Evolutionary conservation across 352 stramenopile species (phyloP).

Genomic region (Saprolegnia parasitica): DNA sequence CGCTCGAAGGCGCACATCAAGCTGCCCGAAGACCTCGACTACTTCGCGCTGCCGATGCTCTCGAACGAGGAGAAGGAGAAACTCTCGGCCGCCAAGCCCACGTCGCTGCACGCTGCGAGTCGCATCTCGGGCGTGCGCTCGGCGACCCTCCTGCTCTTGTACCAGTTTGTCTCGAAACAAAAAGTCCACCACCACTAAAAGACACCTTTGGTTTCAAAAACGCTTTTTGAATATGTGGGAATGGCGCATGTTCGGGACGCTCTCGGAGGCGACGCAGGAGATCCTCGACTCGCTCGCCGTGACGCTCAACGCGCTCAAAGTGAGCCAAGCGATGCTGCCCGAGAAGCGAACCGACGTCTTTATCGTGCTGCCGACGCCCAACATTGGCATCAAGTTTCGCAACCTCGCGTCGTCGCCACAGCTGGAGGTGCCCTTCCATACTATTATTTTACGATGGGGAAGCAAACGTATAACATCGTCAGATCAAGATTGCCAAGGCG

Average conservation of each 20-base stretch:
- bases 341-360: slow-evolving; percentile 22
- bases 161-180: slow-evolving; percentile 61
- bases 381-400: slow-evolving; percentile 29
- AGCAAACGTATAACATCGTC: not conserved
- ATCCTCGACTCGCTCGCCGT: slow-evolving; percentile 15
- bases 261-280: slow-evolving; percentile 14
- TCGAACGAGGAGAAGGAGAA: slow-evolving; percentile 96
- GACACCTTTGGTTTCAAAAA: slow-evolving; percentile 29
- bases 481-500: slow-evolving; percentile 27
- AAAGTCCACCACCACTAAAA: slow-evolving; percentile 31
- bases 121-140: slow-evolving; percentile 90
- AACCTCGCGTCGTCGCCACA: slow-evolving; percentile 19
- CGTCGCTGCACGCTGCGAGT: slow-evolving; percentile 93
- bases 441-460: too few species aligned
- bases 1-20: slow-evolving; percentile 89
- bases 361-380: slow-evolving; percentile 25
- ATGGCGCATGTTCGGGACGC: slow-evolving; percentile 20
- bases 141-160: slow-evolving; percentile 66
- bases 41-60: slow-evolving; percentile 90
- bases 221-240: slow-evolving; percentile 21
- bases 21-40: slow-evolving; percentile 93
- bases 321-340: slow-evolving; percentile 23
- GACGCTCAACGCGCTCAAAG: slow-evolving; percentile 25
- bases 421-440: slow-evolving; percentile 15
- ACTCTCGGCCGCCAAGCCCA: slow-evolving; percentile 72